phyloP scores from a whole-genome alignment of 192 early-diverging fungal genomes.

The Linnemannia hyalina region DNA sequence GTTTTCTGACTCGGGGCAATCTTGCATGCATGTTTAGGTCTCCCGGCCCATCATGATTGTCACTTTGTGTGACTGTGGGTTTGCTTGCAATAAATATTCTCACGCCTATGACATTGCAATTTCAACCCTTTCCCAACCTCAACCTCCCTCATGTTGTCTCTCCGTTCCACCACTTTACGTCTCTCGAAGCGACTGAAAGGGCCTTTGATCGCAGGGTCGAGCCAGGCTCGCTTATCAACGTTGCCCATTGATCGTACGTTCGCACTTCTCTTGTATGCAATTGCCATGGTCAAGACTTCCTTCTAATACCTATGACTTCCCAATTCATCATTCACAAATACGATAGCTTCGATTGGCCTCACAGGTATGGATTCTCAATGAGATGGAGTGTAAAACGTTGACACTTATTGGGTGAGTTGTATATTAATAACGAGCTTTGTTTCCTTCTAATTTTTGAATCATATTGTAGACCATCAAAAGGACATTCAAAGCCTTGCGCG shows the following conservation, averaged over 20 bases:
- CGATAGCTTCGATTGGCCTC: slow-evolving; percentile 34
- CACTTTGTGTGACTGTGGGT: neutral
- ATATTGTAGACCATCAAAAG: slow-evolving; percentile 50
- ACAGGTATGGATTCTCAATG: slow-evolving; percentile 22
- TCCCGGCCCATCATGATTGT: too few species aligned
- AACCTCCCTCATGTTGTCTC: too few species aligned
- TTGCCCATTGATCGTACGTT: slow-evolving; percentile 43
- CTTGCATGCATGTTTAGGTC: too few species aligned
- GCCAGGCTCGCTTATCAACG: slow-evolving; percentile 34
- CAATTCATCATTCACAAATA: neutral
- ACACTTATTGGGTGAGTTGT: neutral
- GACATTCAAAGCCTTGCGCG: slow-evolving; percentile 62
- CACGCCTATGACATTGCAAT: too few species aligned
- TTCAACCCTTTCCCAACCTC: too few species aligned
- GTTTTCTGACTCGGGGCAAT: too few species aligned
- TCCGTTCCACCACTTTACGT: slow-evolving; percentile 11
- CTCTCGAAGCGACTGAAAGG: slow-evolving; percentile 6
- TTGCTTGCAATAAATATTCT: too few species aligned
- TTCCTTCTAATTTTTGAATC: slow-evolving; percentile 5
- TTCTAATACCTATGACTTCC: neutral
- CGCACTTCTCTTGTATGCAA: too few species aligned
- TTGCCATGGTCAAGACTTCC: neutral
- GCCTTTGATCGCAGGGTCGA: slow-evolving; percentile 18
- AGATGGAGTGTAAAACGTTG: too few species aligned
- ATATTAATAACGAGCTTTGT: neutral